phyloP scores from a whole-genome alignment of 768 basidiomycete genomes.

The Paxillus involutus region DNA sequence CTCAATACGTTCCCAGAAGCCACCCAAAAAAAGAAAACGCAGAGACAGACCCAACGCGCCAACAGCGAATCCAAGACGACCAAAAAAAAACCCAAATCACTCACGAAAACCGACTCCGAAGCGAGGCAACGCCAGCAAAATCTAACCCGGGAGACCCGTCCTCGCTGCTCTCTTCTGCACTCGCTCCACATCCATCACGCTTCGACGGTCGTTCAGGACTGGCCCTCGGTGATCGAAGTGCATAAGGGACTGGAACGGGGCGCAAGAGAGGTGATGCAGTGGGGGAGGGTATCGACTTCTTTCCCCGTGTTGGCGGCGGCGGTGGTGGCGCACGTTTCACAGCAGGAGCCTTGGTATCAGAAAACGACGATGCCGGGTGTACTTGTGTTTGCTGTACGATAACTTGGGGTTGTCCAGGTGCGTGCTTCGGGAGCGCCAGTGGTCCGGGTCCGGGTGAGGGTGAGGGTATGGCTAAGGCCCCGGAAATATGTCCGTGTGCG shows the following conservation, averaged over 20 bases:
- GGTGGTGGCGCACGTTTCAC: conserved; percentile 59
- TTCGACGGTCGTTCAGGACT: conserved; percentile 21
- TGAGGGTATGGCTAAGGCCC: no score
- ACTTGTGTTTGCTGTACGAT: conserved; percentile 8
- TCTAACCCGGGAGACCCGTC: conserved; percentile 8
- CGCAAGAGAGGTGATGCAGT: conserved; percentile 50
- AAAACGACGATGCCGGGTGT: conserved; percentile 47
- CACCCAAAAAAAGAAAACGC: no score
- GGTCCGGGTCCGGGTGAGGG: not conserved
- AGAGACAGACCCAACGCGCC: no score
- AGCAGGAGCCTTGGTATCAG: conserved; percentile 45
- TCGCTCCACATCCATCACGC: not conserved
- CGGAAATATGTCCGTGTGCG: conserved; percentile 40
- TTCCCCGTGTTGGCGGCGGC: conserved; percentile 41
- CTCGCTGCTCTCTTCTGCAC: conserved; percentile 11
- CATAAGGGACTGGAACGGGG: conserved; percentile 44
- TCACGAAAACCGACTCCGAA: conserved; percentile 50
- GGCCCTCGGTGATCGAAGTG: conserved; percentile 15
- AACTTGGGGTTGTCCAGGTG: not conserved
- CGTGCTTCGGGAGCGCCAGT: conserved; percentile 1
- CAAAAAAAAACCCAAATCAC: conserved; percentile 23
- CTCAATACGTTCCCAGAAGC: not conserved
- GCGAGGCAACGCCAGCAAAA: conserved; percentile 36
- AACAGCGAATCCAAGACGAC: not conserved
- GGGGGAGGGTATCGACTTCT: conserved; percentile 39